Evolutionary conservation across 2,329 filamentous ascomycete species (phyloP).

Genomic region (Bipolaris bicolor): DNA sequence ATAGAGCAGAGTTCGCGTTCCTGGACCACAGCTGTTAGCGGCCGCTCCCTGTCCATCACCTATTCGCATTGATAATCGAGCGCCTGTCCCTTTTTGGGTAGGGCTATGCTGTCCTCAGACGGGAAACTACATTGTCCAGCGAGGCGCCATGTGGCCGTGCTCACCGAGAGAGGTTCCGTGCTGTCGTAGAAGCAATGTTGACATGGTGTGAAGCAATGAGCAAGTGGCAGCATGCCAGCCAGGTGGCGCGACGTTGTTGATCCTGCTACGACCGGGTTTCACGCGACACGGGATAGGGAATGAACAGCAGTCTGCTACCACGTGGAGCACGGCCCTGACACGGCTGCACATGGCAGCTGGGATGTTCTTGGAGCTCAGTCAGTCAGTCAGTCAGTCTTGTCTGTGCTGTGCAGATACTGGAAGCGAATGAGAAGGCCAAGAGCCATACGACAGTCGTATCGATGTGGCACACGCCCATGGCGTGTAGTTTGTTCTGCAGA

Average conservation of each 20-base stretch:
- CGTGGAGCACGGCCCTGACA: constrained; percentile 24
- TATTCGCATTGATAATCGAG: constrained; percentile 21
- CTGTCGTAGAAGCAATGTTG: constrained; percentile 4
- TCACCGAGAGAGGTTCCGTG: not conserved
- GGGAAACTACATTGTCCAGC: constrained; percentile 7
- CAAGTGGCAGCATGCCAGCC: constrained; percentile 1
- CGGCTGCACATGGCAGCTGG: not conserved
- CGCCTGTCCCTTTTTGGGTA: constrained; percentile 8
- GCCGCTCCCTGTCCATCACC: constrained; percentile 19
- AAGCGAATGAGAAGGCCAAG: constrained; percentile 21
- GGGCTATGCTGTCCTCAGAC: constrained; percentile 4
- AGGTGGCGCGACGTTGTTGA: constrained; percentile 5
- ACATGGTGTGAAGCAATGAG: not conserved
- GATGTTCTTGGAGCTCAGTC: constrained; percentile 14
- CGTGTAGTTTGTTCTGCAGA: constrained; percentile 6
- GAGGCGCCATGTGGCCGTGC: not conserved
- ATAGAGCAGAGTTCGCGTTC: constrained; percentile 16
- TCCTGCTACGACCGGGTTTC: constrained; percentile 23
- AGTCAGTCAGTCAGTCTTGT: constrained; percentile 15
- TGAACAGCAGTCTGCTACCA: constrained; percentile 24
- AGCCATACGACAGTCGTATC: constrained; percentile 14
- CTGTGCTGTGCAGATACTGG: constrained; percentile 20
- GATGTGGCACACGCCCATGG: too few relatives aligned
- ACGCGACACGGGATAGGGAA: constrained; percentile 16
- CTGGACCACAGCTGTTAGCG: constrained; percentile 14